Conservation (phyloP, 163 green algal genomes). For the Scenedesmus sp. region DNA sequence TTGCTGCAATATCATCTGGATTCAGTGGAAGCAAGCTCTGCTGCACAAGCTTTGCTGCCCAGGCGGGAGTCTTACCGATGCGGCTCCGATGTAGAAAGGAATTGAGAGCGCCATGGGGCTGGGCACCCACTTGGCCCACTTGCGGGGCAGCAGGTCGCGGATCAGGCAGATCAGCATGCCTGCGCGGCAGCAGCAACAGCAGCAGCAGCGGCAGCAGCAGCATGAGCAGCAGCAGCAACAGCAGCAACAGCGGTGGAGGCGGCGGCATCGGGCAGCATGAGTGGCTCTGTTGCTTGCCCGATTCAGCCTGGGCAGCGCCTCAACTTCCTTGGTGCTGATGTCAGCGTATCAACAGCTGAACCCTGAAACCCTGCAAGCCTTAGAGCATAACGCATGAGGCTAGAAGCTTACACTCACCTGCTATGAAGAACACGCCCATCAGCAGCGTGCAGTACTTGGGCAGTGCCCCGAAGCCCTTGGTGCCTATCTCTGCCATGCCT, state of each 20-base stretch:
- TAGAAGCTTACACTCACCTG: constrained; percentile 8
- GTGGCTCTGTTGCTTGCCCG: too few species aligned
- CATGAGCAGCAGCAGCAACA: too few species aligned
- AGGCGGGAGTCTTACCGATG: constrained; percentile 21
- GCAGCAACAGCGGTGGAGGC: too few species aligned
- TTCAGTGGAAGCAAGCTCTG: not conserved
- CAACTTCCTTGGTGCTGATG: too few species aligned
- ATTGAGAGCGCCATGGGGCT: constrained; percentile 52
- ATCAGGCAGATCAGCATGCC: constrained; percentile 47
- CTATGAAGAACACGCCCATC: constrained; percentile 45
- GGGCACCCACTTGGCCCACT: constrained; percentile 30
- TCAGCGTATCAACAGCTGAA: too few species aligned
- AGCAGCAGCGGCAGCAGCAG: not conserved
- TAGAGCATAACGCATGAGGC: too few species aligned
- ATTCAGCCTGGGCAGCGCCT: too few species aligned
- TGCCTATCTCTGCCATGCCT: constrained; percentile 48
- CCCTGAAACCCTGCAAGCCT: too few species aligned
- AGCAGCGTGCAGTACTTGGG: constrained; percentile 45
- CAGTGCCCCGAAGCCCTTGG: constrained; percentile 44
- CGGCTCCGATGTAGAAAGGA: constrained; percentile 54
- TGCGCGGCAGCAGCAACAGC: not conserved
- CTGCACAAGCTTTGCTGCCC: not conserved
- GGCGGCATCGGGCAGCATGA: too few species aligned
- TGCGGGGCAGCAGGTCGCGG: constrained; percentile 42
- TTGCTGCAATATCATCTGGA: not conserved